A percentile compares a stretch with the other conserved stretches of the same genome.
Evolutionary conservation across 2,329 filamentous ascomycete genomes (phyloP).

Genomic region (Scopulariopsis brevicaulis): DNA sequence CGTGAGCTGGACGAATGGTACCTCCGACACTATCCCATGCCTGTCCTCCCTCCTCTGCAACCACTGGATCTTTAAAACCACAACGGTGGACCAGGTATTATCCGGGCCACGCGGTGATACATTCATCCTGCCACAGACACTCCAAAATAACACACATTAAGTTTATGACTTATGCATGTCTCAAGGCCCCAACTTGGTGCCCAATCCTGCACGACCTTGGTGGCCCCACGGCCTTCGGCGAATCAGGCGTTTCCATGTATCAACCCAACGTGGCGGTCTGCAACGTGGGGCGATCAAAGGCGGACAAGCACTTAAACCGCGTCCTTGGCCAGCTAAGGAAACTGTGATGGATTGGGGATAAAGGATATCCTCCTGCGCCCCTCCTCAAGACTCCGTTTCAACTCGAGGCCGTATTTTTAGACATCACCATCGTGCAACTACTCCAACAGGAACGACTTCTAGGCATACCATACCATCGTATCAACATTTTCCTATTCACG

Average conservation of each 20-base stretch:
- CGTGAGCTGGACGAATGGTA: too few species aligned
- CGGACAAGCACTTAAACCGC: not conserved
- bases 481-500: not conserved
- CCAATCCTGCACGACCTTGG: not conserved
- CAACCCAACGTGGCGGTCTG: not conserved
- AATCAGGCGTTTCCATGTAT: not conserved
- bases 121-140: too few species aligned
- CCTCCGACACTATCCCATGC: too few species aligned
- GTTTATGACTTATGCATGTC: not conserved
- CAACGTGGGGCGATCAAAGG: not conserved
- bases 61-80: too few species aligned
- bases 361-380: too few species aligned
- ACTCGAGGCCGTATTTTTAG: too few species aligned
- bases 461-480: not conserved
- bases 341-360: not conserved
- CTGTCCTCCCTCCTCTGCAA: too few species aligned
- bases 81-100: too few species aligned
- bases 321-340: not conserved
- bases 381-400: too few species aligned
- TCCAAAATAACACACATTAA: too few species aligned
- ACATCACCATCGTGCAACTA: too few species aligned
- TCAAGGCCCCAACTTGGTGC: not conserved
- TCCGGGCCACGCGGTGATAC: too few species aligned
- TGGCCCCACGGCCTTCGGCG: not conserved
- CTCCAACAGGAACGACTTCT: not conserved